These are phyloP conservation scores for Jimgerdemannia flammicorona DNA, from an alignment of 192 early-diverging fungal genomes.

Conservation along the genomic window DNA sequence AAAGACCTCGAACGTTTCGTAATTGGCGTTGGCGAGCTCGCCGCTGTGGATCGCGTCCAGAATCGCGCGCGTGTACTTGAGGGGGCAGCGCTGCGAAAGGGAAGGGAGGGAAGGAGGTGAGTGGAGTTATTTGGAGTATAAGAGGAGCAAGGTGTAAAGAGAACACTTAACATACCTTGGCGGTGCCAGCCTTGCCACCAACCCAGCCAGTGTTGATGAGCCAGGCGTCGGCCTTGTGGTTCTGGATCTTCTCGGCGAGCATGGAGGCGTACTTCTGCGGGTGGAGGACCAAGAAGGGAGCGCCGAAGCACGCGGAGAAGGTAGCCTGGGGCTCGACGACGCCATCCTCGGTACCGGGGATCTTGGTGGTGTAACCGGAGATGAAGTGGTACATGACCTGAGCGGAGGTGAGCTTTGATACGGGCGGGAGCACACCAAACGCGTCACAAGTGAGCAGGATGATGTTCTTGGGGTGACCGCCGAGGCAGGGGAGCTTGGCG, in stretches of 20 bases:
- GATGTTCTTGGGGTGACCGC: conserved; percentile 91
- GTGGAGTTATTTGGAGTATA: not conserved
- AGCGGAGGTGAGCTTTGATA: conserved; percentile 77
- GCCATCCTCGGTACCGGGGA: conserved; percentile 96
- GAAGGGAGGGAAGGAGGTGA: not conserved
- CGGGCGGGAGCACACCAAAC: conserved; percentile 93
- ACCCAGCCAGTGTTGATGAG: conserved; percentile 97
- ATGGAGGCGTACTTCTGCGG: conserved; percentile 94
- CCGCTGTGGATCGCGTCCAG: conserved; percentile 97
- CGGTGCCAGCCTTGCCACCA: conserved; percentile 87
- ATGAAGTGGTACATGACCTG: conserved; percentile 99
- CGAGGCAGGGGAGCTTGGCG: conserved; percentile 90
- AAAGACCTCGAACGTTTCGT: conserved; percentile 84
- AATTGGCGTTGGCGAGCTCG: conserved; percentile 82
- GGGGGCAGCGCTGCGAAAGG: conserved; percentile 67
- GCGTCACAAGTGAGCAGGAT: conserved; percentile 96
- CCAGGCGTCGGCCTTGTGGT: conserved; percentile 86
- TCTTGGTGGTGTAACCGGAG: conserved; percentile 97
- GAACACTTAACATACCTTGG: conserved; percentile 25
- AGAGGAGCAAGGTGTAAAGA: too few species aligned
- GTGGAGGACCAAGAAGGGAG: conserved; percentile 97
- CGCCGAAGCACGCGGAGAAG: conserved; percentile 92
- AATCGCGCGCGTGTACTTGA: conserved; percentile 97
- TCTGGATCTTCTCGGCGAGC: conserved; percentile 92
- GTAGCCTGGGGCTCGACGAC: conserved; percentile 89